A percentile compares a stretch with the other conserved stretches of the same genome.
Evolutionary conservation across 306 rosid genomes (phyloP).

Genomic region (Sindora glabra): DNA sequence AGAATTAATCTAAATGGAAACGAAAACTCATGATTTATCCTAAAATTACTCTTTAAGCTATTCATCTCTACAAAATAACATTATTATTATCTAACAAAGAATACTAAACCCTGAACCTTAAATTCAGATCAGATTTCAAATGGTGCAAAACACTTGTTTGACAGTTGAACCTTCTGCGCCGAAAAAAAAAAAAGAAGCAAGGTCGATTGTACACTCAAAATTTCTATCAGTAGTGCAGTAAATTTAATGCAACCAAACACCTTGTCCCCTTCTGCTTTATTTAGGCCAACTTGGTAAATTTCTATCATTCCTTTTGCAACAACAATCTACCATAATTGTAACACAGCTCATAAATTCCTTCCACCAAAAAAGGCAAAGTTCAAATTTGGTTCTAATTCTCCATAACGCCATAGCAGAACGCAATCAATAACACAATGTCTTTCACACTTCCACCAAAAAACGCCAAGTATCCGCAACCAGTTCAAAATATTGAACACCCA

Average conservation of each 20-base stretch:
- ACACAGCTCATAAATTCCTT: conserved; percentile 3
- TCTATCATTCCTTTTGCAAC: background rate
- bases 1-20: too few relatives aligned
- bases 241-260: conserved; percentile 3
- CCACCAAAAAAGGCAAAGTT: background rate
- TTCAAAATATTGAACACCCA: background rate
- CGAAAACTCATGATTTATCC: too few relatives aligned
- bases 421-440: conserved; percentile 1
- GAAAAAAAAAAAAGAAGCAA: background rate
- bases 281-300: conserved; percentile 3
- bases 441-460: background rate
- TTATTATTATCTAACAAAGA: background rate
- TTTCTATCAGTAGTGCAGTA: background rate
- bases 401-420: background rate
- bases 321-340: conserved; percentile 2
- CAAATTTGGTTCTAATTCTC: background rate
- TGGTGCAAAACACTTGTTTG: background rate
- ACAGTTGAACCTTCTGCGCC: background rate
- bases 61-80: background rate
- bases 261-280: background rate
- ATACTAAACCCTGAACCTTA: background rate
- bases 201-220: background rate
- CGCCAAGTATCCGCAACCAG: background rate
- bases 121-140: background rate
- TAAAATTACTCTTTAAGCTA: background rate